Conservation (phyloP, 176 grass and related monocot genomes). For the Neostapfia colusana region DNA sequence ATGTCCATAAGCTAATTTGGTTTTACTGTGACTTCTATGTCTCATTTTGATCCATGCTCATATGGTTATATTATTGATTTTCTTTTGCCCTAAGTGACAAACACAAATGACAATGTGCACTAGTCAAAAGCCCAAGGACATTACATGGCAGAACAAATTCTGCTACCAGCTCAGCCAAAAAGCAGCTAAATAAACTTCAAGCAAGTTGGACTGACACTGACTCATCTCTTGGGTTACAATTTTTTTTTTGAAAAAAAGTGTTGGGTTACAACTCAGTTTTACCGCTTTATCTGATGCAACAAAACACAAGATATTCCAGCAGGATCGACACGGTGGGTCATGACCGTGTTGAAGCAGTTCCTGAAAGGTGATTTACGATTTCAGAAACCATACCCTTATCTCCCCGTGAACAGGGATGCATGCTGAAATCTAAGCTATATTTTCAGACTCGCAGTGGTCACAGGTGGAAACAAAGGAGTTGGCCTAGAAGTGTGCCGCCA, state of each 20-base stretch:
- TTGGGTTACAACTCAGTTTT: not conserved
- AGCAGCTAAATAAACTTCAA: not conserved
- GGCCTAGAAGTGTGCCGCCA: constrained; percentile 61
- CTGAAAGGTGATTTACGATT: constrained; percentile 32
- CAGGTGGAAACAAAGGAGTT: constrained; percentile 70
- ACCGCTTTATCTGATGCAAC: too few species aligned
- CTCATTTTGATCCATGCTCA: not conserved
- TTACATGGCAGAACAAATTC: too few species aligned
- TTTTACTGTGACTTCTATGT: not conserved
- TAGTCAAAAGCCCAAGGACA: too few species aligned
- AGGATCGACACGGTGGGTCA: constrained; percentile 5
- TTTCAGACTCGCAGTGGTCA: constrained; percentile 64
- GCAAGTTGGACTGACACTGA: too few species aligned
- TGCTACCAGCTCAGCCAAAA: not conserved
- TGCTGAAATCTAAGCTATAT: not conserved
- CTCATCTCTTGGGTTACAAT: too few species aligned
- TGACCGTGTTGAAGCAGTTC: not conserved
- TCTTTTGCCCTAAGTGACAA: not conserved
- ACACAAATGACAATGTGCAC: too few species aligned
- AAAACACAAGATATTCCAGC: not conserved
- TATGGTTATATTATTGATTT: not conserved
- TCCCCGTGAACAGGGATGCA: not conserved
- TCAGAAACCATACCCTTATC: not conserved
- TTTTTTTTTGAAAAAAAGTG: too few species aligned
- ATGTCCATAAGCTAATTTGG: not conserved